These are phyloP conservation scores for Blastomyces gilchristii DNA, from an alignment of 2,329 filamentous ascomycete genomes.

Conservation along the genomic window DNA sequence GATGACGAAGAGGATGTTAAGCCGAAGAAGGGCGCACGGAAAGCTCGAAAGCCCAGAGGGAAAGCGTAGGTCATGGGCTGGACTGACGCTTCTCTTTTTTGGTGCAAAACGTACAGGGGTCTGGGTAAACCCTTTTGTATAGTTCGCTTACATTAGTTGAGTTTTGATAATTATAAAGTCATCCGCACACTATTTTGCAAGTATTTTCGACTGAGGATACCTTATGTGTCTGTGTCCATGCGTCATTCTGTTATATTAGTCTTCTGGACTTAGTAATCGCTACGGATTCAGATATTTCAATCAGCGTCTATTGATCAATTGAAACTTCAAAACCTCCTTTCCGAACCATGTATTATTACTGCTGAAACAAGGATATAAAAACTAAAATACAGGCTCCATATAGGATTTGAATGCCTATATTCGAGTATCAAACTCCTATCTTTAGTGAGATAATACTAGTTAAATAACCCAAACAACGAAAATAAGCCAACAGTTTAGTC, in stretches of 20 bases:
- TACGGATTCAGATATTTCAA: neutral
- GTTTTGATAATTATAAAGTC: neutral
- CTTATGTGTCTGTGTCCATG: neutral
- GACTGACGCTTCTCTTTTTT: neutral
- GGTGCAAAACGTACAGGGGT: neutral
- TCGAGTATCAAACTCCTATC: too few relatives aligned
- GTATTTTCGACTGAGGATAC: neutral
- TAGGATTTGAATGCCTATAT: too few relatives aligned
- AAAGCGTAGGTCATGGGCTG: constrained; percentile 5
- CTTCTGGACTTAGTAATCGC: neutral
- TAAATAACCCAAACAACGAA: neutral
- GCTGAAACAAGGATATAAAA: too few relatives aligned
- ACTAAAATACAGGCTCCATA: too few relatives aligned
- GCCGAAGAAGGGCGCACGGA: constrained; percentile 39
- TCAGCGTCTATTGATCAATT: neutral
- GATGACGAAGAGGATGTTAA: constrained; percentile 44
- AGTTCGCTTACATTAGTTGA: neutral
- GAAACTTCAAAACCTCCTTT: neutral
- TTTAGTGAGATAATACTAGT: neutral
- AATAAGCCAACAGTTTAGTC: neutral
- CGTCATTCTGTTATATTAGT: neutral
- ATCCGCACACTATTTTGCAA: neutral
- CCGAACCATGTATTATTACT: too few relatives aligned
- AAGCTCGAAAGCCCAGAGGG: constrained; percentile 11
- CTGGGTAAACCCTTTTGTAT: neutral